Evolutionary conservation across 2,329 filamentous ascomycete species (phyloP), one percentile per base, ranked within the genome.

Genomic region (Aureobasidium sp.): DNA sequence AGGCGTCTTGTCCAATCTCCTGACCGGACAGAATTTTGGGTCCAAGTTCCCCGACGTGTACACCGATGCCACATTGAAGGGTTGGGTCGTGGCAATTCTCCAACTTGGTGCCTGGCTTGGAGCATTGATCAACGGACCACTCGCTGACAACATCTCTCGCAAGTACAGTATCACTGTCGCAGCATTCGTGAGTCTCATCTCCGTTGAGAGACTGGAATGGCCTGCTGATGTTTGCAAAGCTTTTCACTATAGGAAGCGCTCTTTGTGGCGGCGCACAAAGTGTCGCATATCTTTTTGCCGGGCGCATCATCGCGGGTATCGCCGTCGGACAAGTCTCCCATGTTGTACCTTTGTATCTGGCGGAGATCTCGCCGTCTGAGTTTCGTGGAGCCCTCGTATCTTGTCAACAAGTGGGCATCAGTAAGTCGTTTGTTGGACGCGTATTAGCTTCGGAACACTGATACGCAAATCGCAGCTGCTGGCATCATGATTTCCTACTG

Each of bases 51-150:
- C 43, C 4, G 24, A 46, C 12, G 41, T 44, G n/a, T 26, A 26
- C n/a, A 51, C 41, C 12, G 55, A n/a, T 8, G 24, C 65, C 10
- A 77, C 75, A 3, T 75, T 77, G 63, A 75, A 79, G 63, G 78
- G 78, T 36, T 79, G 77, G 78, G 71, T 80, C 9, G 41, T 46
- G 5, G 37, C 55, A 1, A 89, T 90, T 65, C 82, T 91, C 26
- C 87, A 91, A 70, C 81, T 91, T 1, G 88, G 88, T 59, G 88
- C 88, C 48, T 91, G 88, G 88, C 70, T 90, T n/a, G 89, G 89
- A 37, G 84, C 87, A 0, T 73, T 92, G 2, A 78, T 87, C 39
- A 88, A 84, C 1, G 86, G 87, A 0, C 87, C 87, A 68, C 72
- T 91, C n/a, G 87, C 87, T n/a, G 88, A 91, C 70, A 77, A 81